Evolutionary conservation across 2,329 filamentous ascomycete genomes (phyloP).

Genomic region (Atkinsonella hypoxylon): DNA sequence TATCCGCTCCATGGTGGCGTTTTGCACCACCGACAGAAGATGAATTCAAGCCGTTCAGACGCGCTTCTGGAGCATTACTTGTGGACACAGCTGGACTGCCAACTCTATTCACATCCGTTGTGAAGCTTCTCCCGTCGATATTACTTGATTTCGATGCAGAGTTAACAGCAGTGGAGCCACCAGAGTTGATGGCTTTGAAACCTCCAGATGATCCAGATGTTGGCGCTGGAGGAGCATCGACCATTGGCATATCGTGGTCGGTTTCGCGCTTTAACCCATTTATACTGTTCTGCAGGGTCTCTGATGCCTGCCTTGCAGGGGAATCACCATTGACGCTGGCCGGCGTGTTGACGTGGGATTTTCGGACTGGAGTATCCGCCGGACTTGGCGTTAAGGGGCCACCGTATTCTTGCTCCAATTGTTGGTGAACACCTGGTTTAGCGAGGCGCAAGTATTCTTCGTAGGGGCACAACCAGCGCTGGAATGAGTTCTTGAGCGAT

Average conservation of each 20-base stretch:
- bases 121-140: conserved; percentile 42
- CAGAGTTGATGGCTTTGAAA: conserved; percentile 26
- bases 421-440: conserved; percentile 93
- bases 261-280: conserved; percentile 31
- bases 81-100: conserved; percentile 51
- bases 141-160: conserved; percentile 58
- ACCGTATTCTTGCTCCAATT: conserved; percentile 85
- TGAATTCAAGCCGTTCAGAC: conserved; percentile 38
- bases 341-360: conserved; percentile 47
- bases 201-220: conserved; percentile 21
- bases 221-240: conserved; percentile 29
- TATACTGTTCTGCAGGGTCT: conserved; percentile 38
- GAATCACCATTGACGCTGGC: conserved; percentile 51
- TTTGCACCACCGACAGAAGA: conserved; percentile 55
- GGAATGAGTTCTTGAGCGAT: conserved; percentile 94
- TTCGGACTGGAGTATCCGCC: conserved; percentile 58
- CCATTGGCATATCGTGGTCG: conserved; percentile 36
- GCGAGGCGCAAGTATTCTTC: conserved; percentile 86
- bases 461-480: conserved; percentile 92
- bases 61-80: conserved; percentile 53
- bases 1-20: conserved; percentile 52
- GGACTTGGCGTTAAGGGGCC: conserved; percentile 75
- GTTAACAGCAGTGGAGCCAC: conserved; percentile 68
- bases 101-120: conserved; percentile 46
- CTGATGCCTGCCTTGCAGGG: conserved; percentile 47